Percentiles rank a stretch among this genome's conserved stretches.
These are phyloP conservation scores for Aspergillus chevalieri DNA, from an alignment of 2,329 filamentous ascomycete genomes.

Conservation along the genomic window DNA sequence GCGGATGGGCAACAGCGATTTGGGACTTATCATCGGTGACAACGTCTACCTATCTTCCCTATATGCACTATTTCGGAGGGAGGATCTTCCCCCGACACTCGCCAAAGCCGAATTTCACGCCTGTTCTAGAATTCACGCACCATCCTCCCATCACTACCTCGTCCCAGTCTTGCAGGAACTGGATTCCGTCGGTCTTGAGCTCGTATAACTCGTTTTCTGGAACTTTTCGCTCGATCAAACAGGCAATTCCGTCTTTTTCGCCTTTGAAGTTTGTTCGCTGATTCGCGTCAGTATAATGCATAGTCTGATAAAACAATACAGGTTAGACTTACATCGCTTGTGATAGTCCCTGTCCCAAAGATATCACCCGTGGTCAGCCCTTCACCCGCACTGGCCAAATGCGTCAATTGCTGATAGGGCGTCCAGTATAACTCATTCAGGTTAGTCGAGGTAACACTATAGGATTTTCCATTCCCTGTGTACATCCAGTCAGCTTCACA, in stretches of 20 bases:
- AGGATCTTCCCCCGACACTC: not conserved
- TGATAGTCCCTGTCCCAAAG: slow-evolving; percentile 21
- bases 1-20: no score
- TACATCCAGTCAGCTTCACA: not conserved
- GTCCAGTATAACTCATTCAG: slow-evolving; percentile 22
- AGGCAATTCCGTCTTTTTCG: slow-evolving; percentile 9
- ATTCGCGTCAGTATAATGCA: not conserved
- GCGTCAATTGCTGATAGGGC: slow-evolving; percentile 18
- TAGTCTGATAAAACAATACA: not conserved
- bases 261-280: slow-evolving; percentile 6
- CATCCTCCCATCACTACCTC: not conserved
- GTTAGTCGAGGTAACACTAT: slow-evolving; percentile 14
- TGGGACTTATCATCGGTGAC: no score
- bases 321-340: slow-evolving; percentile 8
- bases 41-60: not conserved
- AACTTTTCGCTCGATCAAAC: slow-evolving; percentile 8
- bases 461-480: slow-evolving; percentile 18
- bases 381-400: slow-evolving; percentile 16
- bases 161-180: not conserved
- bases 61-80: not conserved
- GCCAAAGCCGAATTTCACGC: not conserved
- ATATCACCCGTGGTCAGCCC: slow-evolving; percentile 18
- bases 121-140: not conserved
- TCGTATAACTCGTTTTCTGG: not conserved
- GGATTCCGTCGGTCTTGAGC: not conserved